Base-by-base conservation (phyloP, 2,329 filamentous ascomycete genomes). In the Exophiala sp. region DNA sequence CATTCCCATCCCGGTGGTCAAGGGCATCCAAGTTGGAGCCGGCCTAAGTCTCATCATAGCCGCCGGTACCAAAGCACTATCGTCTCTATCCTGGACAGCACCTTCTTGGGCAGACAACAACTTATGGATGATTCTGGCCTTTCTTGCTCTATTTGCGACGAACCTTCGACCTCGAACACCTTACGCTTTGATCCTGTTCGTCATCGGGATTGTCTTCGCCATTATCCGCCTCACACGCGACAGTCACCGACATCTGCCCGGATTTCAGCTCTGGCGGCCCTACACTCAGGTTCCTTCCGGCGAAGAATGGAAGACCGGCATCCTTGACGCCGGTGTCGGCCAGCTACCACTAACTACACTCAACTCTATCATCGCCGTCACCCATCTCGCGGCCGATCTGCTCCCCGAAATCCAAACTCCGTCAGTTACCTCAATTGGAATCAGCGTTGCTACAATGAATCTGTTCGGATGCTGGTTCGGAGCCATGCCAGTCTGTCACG, bases 401-500 rank as follows among this genome's bases (percentile, higher is more conserved):
- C 76, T 96, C 2, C 89, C 91, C 0, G 73, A 81, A 1, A 71
- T 87, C 2, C 79, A 81, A 0, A 75, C 85, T 0, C 89, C 90
- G 0, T 83, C 83, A 0, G 86, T 90, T 5, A 92, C 89, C 0
- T 78, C 84, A 0, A 77, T 97, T 29, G 92, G 91, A 1, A 69
- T 91, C 55, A 95, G 89, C 50, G 89, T 97, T 3, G 85, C 86
- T 0, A 65, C 77, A 1, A 95, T 96, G 83, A 97, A 97, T 67
- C 74, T 96, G 3, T 69, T 87, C 1, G 87, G 88, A 12, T 91
- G 89, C 65, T 95, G 89, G 88, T 95, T 96, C 65, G 91, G 91
- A 44, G 88, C 87, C 4, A 97, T 96, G 94, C 94, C 92, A 2
- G 85, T 94, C 3, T 97, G 94, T 66, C 94, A 97, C 68, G 92